Base-by-base conservation (phyloP, 1,139 yeast species). In the Martiniozyma asiatica region DNA sequence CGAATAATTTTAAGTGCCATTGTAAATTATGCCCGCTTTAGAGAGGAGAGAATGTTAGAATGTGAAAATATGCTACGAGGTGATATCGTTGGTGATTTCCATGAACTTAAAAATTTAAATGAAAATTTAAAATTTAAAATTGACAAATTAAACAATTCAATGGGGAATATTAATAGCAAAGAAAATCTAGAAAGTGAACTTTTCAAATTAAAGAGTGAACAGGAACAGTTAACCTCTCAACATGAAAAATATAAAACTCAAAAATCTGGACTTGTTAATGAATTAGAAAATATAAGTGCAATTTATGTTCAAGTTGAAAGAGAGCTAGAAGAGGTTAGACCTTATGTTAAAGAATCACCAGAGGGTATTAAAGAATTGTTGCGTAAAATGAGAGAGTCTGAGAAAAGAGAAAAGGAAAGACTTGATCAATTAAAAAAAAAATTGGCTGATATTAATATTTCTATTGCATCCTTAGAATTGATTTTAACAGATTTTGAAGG, bases 1-100 rank as follows among this genome's bases (percentile, higher is more conserved):
- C 58, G 73, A 40, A 60, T 92, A 29, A 63, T 81, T 13, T 53
- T 85, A 19, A 81, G 94, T 49, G 93, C 92, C 1, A 75, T 85
- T 30, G 79, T 84, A 12, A 84, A 85, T 48, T 85, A 71, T 59
- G 93, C 93, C 2, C 58, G 92, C 35, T 84, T 80, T 45, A 63
- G 94, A 41, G 94, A 82, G 44, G 81, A 75, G 40, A 73, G 80
- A 34, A 68, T 79, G 49, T 65, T 62, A 14, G 85, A 73, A 43
- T 75, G 80, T 44, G 85, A 76, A 35, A 67, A 65, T 17, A 58
- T 75, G 26, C 68, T 77, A 24, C 68, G 79, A 38, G 81, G 75
- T 35, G 46, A 58, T 10, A 55, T 64, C 22, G 53, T 72, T 24
- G 65, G 63, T 18, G 57, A 60, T 34, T 54, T 59, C 27, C 53